Conservation (phyloP, 2,329 filamentous ascomycete genomes). For the Gaeumannomyces tritici region DNA sequence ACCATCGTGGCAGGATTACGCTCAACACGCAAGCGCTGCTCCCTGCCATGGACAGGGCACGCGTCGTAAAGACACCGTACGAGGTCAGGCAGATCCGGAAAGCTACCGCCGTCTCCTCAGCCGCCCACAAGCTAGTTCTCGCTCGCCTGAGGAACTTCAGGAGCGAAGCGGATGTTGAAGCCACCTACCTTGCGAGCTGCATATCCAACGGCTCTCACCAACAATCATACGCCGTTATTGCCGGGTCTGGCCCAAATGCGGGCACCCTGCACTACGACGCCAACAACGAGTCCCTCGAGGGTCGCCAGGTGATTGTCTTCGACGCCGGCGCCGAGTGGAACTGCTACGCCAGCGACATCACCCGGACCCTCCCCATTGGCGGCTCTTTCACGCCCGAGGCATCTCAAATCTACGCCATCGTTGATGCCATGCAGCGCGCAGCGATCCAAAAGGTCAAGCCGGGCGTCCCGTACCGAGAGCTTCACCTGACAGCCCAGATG, state of each 20-base stretch:
- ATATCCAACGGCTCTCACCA: slow-evolving; percentile 61
- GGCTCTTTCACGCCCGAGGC: slow-evolving; percentile 61
- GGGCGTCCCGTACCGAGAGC: slow-evolving; percentile 58
- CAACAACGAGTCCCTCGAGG: slow-evolving; percentile 64
- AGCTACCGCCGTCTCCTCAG: slow-evolving; percentile 70
- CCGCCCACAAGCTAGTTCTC: slow-evolving; percentile 67
- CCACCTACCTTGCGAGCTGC: slow-evolving; percentile 64
- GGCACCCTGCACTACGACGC: slow-evolving; percentile 78
- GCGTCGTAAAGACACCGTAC: slow-evolving; percentile 77
- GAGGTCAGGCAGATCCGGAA: slow-evolving; percentile 74
- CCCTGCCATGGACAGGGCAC: slow-evolving; percentile 67
- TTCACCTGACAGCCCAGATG: slow-evolving; percentile 64
- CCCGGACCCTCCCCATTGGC: slow-evolving; percentile 69
- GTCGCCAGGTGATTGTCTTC: slow-evolving; percentile 66
- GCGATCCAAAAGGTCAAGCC: slow-evolving; percentile 62
- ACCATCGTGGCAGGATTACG: slow-evolving; percentile 19
- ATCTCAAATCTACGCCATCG: slow-evolving; percentile 64
- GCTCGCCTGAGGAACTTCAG: slow-evolving; percentile 49
- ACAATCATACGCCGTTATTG: slow-evolving; percentile 85
- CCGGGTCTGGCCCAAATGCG: slow-evolving; percentile 72
- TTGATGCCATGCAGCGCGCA: slow-evolving; percentile 69
- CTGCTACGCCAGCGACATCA: slow-evolving; percentile 84
- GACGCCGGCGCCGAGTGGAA: slow-evolving; percentile 83
- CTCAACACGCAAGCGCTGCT: slow-evolving; percentile 47
- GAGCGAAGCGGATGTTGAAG: slow-evolving; percentile 80